Conservation (phyloP, 2,329 filamentous ascomycete genomes). For the Colletotrichum abscissum region DNA sequence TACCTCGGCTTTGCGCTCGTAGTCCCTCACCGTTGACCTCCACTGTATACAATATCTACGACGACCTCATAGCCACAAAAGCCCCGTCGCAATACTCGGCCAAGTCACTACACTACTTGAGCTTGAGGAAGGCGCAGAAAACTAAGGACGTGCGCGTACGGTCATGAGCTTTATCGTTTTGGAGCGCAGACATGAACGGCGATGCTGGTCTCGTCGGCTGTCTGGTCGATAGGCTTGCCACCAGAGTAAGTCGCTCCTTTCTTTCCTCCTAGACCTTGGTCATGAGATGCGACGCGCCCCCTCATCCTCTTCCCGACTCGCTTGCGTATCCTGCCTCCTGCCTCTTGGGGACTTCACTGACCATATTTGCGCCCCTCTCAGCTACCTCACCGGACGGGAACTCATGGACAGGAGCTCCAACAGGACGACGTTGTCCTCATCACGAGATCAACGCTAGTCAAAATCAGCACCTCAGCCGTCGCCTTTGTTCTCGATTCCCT, state of each 20-base stretch:
- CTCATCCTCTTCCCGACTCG: not conserved
- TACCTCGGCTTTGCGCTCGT: not conserved
- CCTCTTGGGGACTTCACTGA: not conserved
- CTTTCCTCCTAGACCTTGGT: constrained; percentile 1
- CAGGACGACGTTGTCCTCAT: constrained; percentile 72
- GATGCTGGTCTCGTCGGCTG: constrained; percentile 70
- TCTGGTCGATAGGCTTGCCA: constrained; percentile 71
- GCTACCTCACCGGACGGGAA: constrained; percentile 74
- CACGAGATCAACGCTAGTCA: constrained; percentile 70
- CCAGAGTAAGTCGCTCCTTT: constrained; percentile 59
- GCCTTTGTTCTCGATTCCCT: constrained; percentile 67
- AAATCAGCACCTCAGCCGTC: constrained; percentile 67
- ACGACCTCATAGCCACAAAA: not conserved
- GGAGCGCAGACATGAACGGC: constrained; percentile 60
- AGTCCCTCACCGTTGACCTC: not conserved
- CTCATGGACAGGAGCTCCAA: constrained; percentile 64
- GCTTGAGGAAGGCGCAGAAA: constrained; percentile 5
- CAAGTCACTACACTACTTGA: not conserved
- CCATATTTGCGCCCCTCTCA: constrained; percentile 43
- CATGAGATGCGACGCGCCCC: not conserved
- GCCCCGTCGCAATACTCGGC: not conserved
- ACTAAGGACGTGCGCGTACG: constrained; percentile 7
- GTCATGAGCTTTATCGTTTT: constrained; percentile 28
- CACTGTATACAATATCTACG: not conserved
- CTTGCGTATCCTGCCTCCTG: constrained; percentile 6